A percentile compares a stretch with the other conserved stretches of the same genome.
Evolutionary conservation across 2,329 filamentous ascomycete genomes (phyloP).

Genomic region (Arachnomyces sp.): DNA sequence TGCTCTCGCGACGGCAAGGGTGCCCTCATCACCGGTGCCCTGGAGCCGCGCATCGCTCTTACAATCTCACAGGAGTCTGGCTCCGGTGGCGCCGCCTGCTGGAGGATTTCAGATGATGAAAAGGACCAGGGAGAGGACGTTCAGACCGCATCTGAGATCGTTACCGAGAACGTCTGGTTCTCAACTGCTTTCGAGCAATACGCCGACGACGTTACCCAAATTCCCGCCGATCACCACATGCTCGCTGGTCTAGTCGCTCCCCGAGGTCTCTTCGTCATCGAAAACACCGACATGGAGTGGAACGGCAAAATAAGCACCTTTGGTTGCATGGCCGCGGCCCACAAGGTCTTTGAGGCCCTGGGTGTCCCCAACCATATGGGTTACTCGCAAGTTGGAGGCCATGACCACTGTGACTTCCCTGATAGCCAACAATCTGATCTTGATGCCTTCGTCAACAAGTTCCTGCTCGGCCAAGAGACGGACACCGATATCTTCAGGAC

Average conservation of each 20-base stretch:
- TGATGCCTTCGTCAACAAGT: slow-evolving; percentile 50
- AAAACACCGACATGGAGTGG: slow-evolving; percentile 54
- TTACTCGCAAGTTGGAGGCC: slow-evolving; percentile 48
- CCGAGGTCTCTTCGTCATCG: slow-evolving; percentile 48
- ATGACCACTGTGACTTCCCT: slow-evolving; percentile 52
- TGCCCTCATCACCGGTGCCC: slow-evolving; percentile 53
- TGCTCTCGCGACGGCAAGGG: slow-evolving; percentile 61
- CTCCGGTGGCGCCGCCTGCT: slow-evolving; percentile 54
- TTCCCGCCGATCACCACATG: slow-evolving; percentile 54
- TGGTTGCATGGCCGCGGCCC: slow-evolving; percentile 51
- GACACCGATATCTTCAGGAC: slow-evolving; percentile 21
- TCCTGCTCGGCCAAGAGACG: slow-evolving; percentile 35
- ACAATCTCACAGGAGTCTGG: slow-evolving; percentile 58
- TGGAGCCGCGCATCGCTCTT: slow-evolving; percentile 52
- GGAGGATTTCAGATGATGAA: slow-evolving; percentile 48
- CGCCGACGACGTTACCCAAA: slow-evolving; percentile 37
- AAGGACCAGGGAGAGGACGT: slow-evolving; percentile 50
- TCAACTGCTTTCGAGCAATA: slow-evolving; percentile 48
- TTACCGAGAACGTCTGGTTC: slow-evolving; percentile 59
- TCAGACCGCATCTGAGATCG: slow-evolving; percentile 53
- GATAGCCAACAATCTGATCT: slow-evolving; percentile 46
- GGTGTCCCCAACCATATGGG: slow-evolving; percentile 51
- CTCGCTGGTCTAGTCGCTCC: slow-evolving; percentile 51
- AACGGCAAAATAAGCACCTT: slow-evolving; percentile 51
- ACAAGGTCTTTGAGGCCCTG: slow-evolving; percentile 48